Percentiles rank a stretch among this genome's conserved stretches.
Evolutionary conservation across 2,329 filamentous ascomycete genomes (phyloP).

Genomic region (Colletotrichum orbiculare): DNA sequence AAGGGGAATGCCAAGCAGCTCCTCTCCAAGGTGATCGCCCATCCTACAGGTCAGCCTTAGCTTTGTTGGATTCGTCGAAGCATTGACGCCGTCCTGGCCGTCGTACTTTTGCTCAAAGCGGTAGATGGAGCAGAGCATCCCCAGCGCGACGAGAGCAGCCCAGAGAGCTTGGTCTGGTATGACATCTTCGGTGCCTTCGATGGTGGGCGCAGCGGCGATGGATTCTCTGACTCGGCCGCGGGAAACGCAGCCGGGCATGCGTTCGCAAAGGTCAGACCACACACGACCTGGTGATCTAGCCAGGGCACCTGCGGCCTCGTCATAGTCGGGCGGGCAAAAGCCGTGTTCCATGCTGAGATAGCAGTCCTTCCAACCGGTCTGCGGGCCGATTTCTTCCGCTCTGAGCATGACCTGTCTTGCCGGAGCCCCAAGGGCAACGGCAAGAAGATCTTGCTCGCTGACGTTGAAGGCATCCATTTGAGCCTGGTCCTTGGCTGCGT

Average conservation of each 20-base stretch:
- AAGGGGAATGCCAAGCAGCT: slow-evolving; percentile 60
- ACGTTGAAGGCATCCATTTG: slow-evolving; percentile 60
- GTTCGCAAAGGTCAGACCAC: slow-evolving; percentile 64
- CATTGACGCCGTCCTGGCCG: slow-evolving; percentile 59
- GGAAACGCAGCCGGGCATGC: slow-evolving; percentile 63
- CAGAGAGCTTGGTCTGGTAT: slow-evolving; percentile 64
- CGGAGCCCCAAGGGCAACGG: slow-evolving; percentile 63
- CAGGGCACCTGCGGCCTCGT: slow-evolving; percentile 58
- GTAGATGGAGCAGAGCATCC: slow-evolving; percentile 65
- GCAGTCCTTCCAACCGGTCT: slow-evolving; percentile 64
- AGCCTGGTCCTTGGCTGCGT: slow-evolving; percentile 48
- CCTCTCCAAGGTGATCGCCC: slow-evolving; percentile 61
- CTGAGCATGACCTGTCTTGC: slow-evolving; percentile 64
- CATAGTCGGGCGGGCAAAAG: slow-evolving; percentile 62
- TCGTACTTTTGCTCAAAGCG: slow-evolving; percentile 63
- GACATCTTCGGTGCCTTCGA: slow-evolving; percentile 60
- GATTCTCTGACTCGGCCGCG: slow-evolving; percentile 61
- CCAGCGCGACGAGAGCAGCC: slow-evolving; percentile 62
- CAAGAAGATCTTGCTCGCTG: slow-evolving; percentile 60
- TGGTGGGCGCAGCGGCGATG: slow-evolving; percentile 57
- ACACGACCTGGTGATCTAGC: slow-evolving; percentile 60
- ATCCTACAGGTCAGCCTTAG: slow-evolving; percentile 52
- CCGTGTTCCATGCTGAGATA: slow-evolving; percentile 63
- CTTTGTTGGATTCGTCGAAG: slow-evolving; percentile 45
- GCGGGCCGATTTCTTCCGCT: slow-evolving; percentile 61